phyloP scores from a whole-genome alignment of 2,329 filamentous ascomycete species.

The Diaporthe ilicicola region DNA sequence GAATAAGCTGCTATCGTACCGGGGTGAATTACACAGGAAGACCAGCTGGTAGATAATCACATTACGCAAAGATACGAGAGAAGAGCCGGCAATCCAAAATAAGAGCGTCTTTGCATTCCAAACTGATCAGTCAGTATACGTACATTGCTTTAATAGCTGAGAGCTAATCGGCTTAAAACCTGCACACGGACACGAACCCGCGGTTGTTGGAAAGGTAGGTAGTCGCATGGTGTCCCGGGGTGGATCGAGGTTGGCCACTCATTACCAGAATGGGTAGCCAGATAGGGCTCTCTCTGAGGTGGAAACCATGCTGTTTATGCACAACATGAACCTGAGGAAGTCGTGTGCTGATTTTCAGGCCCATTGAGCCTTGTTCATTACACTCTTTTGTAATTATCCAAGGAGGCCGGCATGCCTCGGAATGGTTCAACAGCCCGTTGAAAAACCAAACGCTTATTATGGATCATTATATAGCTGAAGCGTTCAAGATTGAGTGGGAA shows the following conservation, averaged over 20 bases:
- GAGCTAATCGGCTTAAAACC: not conserved
- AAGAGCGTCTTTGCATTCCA: not conserved
- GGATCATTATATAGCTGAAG: not conserved
- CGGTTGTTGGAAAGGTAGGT: not conserved
- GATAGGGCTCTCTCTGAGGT: not conserved
- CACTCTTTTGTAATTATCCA: not conserved
- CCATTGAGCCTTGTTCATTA: not conserved
- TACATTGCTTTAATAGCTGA: not conserved
- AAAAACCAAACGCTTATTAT: not conserved
- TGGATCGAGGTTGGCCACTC: not conserved
- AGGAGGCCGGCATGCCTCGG: not conserved
- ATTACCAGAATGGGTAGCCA: not conserved
- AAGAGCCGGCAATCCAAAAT: not conserved
- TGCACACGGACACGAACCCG: not conserved
- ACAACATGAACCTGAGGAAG: not conserved
- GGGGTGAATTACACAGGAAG: not conserved
- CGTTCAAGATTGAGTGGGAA: not conserved
- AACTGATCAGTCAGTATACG: not conserved
- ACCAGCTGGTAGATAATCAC: not conserved
- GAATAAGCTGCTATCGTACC: not conserved
- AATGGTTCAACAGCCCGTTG: not conserved
- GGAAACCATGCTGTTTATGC: not conserved
- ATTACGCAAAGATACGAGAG: not conserved
- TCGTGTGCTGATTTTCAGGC: not conserved
- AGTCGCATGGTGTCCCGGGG: not conserved